Evolutionary conservation across 208 protist species (phyloP), one percentile per base, ranked within the genome.

Genomic region (Leptomonas seymouri): DNA sequence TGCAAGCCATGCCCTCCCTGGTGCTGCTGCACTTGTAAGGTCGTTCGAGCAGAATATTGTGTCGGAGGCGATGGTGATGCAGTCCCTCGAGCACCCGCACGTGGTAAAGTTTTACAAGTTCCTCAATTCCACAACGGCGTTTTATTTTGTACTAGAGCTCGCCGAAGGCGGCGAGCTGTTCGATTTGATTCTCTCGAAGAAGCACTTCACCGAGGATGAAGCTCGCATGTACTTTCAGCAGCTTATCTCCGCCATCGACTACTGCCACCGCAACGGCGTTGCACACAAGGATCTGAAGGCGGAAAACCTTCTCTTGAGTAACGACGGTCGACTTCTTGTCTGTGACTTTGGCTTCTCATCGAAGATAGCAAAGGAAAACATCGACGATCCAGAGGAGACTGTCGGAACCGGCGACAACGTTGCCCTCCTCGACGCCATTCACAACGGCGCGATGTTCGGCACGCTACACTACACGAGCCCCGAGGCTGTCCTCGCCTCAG

Each of bases 141-240:
- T 94, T 80, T 96, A 97, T 65, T 93, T 97, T 71, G 72, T 97
- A 6, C 79, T 98, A 82, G 94, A 98, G 61, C 75, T 98, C 11
- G 89, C 86, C 7, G 81, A 92, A 51, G 88, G 93, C 53, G 97
- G 97, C 1, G 96, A 98, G 79, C 82, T 99, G 61, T 98, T 98
- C 59, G 92, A 98, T 60, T 78, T 97, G 53, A 98, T 99, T 64
- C 86, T 96, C 25, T 85, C 80, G 27, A 82, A 89, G 45, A 78
- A 86, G 9, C 84, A 85, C 73, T 98, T 98, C 55, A 53, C 30
- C 49, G 97, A 98, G 75, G 61, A 82, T 50, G 89, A 87, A 34
- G 92, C 93, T 0, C 85, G 95, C 11, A 54, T 81, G 36, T 98
- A 97, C 67, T 98, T 98, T 69, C 94, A 97, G 76, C 93, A 98